These are phyloP conservation scores for Anthostomella pinea DNA, from an alignment of 2,329 filamentous ascomycete genomes.

Conservation along the genomic window DNA sequence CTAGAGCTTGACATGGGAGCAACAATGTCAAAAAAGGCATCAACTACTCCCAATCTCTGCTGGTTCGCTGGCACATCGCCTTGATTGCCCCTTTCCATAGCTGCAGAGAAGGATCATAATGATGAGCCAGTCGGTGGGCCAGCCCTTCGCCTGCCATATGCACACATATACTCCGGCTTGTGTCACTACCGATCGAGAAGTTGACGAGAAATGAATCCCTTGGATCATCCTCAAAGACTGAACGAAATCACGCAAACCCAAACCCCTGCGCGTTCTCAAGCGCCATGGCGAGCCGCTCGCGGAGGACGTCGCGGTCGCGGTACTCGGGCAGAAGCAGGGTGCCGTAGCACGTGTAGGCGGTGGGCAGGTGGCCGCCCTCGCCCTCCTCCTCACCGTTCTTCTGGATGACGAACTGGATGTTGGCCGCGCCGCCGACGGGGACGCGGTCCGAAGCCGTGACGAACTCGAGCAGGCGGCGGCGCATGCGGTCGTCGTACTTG, in stretches of 20 bases:
- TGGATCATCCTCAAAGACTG: too few species aligned
- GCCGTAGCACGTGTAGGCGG: conserved; percentile 90
- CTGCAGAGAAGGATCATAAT: too few species aligned
- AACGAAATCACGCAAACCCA: conserved; percentile 70
- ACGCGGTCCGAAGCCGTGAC: conserved; percentile 91
- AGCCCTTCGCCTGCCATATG: too few species aligned
- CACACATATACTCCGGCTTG: too few species aligned
- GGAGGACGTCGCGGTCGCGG: conserved; percentile 63
- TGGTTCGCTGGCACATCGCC: too few species aligned
- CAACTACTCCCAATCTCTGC: too few species aligned
- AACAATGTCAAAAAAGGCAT: too few species aligned
- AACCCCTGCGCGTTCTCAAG: conserved; percentile 88
- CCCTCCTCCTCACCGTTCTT: conserved; percentile 65
- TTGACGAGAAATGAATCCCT: too few species aligned
- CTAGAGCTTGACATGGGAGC: too few species aligned
- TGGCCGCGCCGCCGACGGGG: conserved; percentile 80
- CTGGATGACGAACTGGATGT: conserved; percentile 80
- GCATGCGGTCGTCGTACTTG: conserved; percentile 64
- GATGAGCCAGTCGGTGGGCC: too few species aligned
- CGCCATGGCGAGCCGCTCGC: conserved; percentile 76
- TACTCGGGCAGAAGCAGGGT: conserved; percentile 86
- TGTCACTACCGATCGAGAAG: too few species aligned
- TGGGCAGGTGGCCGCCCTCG: conserved; percentile 64
- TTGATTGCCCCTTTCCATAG: too few species aligned
- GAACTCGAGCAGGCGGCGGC: conserved; percentile 80